phyloP scores from a whole-genome alignment of 768 basidiomycete genomes.

The Cubamyces lactineus region DNA sequence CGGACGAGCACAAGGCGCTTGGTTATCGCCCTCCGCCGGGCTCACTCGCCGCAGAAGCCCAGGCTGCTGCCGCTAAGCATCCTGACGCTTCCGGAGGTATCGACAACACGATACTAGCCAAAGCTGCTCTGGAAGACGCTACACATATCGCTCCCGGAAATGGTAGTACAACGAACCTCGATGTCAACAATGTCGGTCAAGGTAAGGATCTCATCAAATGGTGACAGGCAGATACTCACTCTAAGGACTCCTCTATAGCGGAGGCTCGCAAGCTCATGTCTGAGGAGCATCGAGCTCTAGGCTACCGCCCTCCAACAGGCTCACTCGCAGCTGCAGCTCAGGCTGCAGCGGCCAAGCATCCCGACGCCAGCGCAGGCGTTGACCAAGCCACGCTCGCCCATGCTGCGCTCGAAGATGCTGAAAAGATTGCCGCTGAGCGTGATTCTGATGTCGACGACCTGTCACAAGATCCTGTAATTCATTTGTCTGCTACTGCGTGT shows the following conservation, averaged over 20 bases:
- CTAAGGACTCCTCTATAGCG: too few relatives aligned
- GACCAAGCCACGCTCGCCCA: slow-evolving; percentile 25
- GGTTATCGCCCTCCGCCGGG: slow-evolving; percentile 34
- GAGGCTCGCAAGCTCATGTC: slow-evolving; percentile 40
- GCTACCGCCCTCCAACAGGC: slow-evolving; percentile 40
- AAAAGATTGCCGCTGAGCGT: background rate
- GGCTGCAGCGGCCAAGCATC: slow-evolving; percentile 39
- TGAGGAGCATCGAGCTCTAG: slow-evolving; percentile 41
- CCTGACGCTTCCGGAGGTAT: slow-evolving; percentile 20
- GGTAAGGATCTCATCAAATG: too few relatives aligned
- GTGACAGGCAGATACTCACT: too few relatives aligned
- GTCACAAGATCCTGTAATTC: slow-evolving; percentile 22
- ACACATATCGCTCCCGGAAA: slow-evolving; percentile 9
- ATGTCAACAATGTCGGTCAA: slow-evolving; percentile 25
- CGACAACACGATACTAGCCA: slow-evolving; percentile 14
- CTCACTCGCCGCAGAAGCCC: slow-evolving; percentile 33
- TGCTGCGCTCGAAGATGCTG: slow-evolving; percentile 30
- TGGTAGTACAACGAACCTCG: slow-evolving; percentile 11
- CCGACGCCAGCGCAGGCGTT: slow-evolving; percentile 21
- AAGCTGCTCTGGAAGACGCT: slow-evolving; percentile 29
- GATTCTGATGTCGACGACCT: slow-evolving; percentile 8
- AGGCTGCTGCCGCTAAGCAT: slow-evolving; percentile 31
- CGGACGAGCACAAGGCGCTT: slow-evolving; percentile 35
- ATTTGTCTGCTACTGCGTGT: too few relatives aligned
- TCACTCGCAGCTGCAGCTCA: slow-evolving; percentile 42